Evolutionary conservation across 768 basidiomycete genomes (phyloP), one percentile per base, ranked within the genome.

Genomic region (Trametes maxima): DNA sequence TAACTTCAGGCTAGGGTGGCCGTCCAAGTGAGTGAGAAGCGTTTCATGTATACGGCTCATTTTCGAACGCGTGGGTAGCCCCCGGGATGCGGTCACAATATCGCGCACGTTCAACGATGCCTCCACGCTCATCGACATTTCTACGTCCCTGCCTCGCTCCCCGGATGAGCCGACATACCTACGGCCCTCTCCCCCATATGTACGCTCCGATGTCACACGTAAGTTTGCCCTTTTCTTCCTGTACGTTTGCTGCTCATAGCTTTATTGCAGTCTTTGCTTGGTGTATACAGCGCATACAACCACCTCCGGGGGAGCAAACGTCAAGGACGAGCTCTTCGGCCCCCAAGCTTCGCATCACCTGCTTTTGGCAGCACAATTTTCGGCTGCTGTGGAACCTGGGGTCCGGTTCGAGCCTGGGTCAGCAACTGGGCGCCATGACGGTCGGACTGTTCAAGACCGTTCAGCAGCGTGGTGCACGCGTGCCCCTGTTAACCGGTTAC

Each of bases 361-460:
- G 92, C 70, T 95, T 96, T 71, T 96, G 93, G 92, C 92, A 95
- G 70, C 95, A 96, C 72, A 92, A 97, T 76, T 83, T 96, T 28
- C 90, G 91, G 64, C 84, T 92, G 0, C 72, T 92, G 40, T 96
- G 94, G 93, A 90, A 86, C 40, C 82, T 94, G 52, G 87, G 86
- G 7, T 82, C 87, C 0, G 80, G 84, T 1, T 78, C 84, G 16
- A 80, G 84, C 33, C 68, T 94, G 11, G 81, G 84, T 10, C 91
- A 93, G 65, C 93, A 96, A 66, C 81, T 98, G 1, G 88, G 88
- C n/a, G 86, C 89, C 5, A 92, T 96, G 84, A 80, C 88, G 17
- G 74, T 93, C 7, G 91, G 92, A 24, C 76, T 96, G 45, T 80
- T 90, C 69, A 92, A 94, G 74, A 85, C 86, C n/a, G 90, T 92